Base-by-base conservation (phyloP, 495 filamentous ascomycete species). In the Patellaria atrata region DNA sequence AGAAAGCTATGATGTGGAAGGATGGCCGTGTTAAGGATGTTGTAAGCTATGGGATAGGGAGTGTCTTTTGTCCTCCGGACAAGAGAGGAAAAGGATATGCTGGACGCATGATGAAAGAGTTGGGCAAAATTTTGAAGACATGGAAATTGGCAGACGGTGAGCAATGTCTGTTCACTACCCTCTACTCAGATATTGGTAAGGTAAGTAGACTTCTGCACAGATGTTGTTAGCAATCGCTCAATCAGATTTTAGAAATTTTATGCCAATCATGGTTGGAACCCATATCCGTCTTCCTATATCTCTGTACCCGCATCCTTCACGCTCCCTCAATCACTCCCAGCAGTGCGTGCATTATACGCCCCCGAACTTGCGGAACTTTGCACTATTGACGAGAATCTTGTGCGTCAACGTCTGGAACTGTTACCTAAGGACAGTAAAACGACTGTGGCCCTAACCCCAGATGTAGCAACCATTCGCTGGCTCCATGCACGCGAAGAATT, bases 151-250 rank as follows among this genome's bases (percentile, higher is more conserved):
- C 56, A 22, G 63, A 62, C 4, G 51, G 56, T 12, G 47, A 54
- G 33, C 53, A 53, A 15, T 54, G 56, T 10, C 38, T 72, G 13
- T 84, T 81, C 50, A 77, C 77, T 6, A 70, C 87, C 16, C 57
- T 97, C 21, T 97, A 77, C 57, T 94, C 86, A 7, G 89, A 97
- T 55, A 94, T 97, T 47, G 89, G 89, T 3, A 93, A 91, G 63
- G 65, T 65, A 34, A n/a, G n/a, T n/a, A n/a, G n/a, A 5, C 54
- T 28, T 8, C 20, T 12, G 19, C 11, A n/a, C 13, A n/a, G n/a
- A n/a, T n/a, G n/a, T n/a, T n/a, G n/a, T n/a, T n/a, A n/a, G n/a
- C n/a, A n/a, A n/a, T n/a, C n/a, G n/a, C n/a, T n/a, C n/a, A n/a
- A n/a, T n/a, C n/a, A n/a, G n/a, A n/a, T n/a, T n/a, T n/a, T n/a